Conservation (phyloP, 257 asterid genomes). For the Solanum habrochaites region DNA sequence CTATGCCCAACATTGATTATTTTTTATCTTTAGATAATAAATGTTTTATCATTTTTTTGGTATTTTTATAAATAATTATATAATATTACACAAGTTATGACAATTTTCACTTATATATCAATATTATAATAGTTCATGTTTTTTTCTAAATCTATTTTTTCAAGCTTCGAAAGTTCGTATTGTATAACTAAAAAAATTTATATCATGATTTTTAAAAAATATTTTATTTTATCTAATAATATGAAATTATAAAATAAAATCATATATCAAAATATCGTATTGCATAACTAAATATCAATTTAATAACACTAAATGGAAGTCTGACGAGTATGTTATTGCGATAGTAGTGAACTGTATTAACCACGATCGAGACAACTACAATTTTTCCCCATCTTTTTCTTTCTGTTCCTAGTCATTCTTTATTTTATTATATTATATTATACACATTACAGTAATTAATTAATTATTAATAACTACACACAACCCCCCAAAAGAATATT, state of each 20-base stretch:
- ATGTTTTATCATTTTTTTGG: rapidly evolving
- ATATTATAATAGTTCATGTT: too few relatives aligned
- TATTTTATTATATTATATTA: neutral
- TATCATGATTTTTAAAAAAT: too few relatives aligned
- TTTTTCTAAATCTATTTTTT: too few relatives aligned
- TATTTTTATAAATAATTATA: too few relatives aligned
- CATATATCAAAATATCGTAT: rapidly evolving
- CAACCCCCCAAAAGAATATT: neutral
- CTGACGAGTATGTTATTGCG: neutral
- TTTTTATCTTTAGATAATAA: rapidly evolving
- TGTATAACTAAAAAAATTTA: too few relatives aligned
- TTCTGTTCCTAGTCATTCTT: conserved; percentile 1
- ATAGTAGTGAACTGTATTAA: neutral
- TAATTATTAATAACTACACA: neutral
- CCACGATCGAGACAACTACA: neutral
- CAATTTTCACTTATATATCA: too few relatives aligned
- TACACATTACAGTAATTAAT: neutral
- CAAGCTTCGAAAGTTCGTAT: too few relatives aligned
- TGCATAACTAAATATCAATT: rapidly evolving
- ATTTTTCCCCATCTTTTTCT: neutral
- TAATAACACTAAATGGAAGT: too few relatives aligned
- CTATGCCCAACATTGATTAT: too few relatives aligned
- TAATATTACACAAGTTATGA: too few relatives aligned
- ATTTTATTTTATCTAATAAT: too few relatives aligned
- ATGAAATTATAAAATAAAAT: too few relatives aligned